Base-by-base conservation (phyloP, 129 eudicot species). In the Erigeron canadensis region DNA sequence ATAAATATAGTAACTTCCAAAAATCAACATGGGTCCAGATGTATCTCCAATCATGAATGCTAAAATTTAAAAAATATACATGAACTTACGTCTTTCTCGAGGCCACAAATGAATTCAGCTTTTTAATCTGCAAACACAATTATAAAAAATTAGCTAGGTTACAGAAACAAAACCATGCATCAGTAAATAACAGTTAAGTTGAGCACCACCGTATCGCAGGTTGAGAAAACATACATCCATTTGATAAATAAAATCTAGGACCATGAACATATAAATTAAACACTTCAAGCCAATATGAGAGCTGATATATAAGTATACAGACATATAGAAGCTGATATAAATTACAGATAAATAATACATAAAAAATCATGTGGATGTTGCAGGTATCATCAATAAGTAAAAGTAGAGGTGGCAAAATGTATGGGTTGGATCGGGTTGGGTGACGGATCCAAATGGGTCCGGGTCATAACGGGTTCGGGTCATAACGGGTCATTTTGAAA, bases 71-170 rank as follows among this genome's bases (percentile, higher is more conserved):
- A 59, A 34, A 21, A 71, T 74, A 28, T 37, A 59, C 48, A 50
- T 44, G 81, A 44, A 79, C 96, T 86, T 80, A 90, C 97, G 98
- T 94, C 80, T 94, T 94, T 76, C 99, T 95, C 90, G 90, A 81
- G 82, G 96, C 87, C 76, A 95, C 99, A 79, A 84, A 95, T 41
- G 99, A 90, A 72, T 95, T 95, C 75, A 90, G 75, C 86, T 95
- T 97, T 80, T 95, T 94, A 78, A 94, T 94, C 99, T 94, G 89
- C 87, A 86, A 54, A 79, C 81, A 88, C 88, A 87, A 21, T 45
- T 42, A 43, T 34, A 15, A 57, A 59, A 28, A 65, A 63, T 56
- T 21, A 40, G 37, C 41, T 42, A 11, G 5, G n/a, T 16, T 56
- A 56, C 37, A 8, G 13, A 56, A 56, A 11, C 39, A 4, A 12